phyloP scores from a whole-genome alignment of 371 early-diverging fungal genomes.

The Mucor plumbeus region DNA sequence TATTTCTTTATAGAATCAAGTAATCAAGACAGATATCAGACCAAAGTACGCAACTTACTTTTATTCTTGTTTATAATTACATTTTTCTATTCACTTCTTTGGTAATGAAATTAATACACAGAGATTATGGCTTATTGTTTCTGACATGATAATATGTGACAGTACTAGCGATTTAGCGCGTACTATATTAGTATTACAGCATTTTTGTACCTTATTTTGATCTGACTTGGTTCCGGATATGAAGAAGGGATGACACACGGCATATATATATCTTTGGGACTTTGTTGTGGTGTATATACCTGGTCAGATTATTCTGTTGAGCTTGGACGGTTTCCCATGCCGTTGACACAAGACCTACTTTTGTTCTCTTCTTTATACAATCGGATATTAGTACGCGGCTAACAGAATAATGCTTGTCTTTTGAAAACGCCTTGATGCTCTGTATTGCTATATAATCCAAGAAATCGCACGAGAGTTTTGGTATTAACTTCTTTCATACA shows the following conservation, averaged over 20 bases:
- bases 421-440: conserved; percentile 21
- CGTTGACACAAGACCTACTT: conserved; percentile 16
- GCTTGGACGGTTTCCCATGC: conserved; percentile 25
- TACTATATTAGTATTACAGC: not conserved
- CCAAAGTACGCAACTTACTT: not conserved
- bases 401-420: conserved; percentile 22
- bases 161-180: not conserved
- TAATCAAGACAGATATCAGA: conserved; percentile 1
- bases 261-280: conserved; percentile 9
- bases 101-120: not conserved
- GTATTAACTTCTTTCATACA: conserved; percentile 12
- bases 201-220: conserved; percentile 9
- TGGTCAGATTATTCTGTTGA: conserved; percentile 26
- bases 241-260: conserved; percentile 22
- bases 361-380: conserved; percentile 25
- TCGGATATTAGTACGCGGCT: conserved; percentile 20
- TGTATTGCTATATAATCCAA: conserved; percentile 21
- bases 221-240: conserved; percentile 23
- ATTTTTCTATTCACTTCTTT: not conserved
- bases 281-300: too few species aligned
- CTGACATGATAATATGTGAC: not conserved
- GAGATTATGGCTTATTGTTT: conserved; percentile 1
- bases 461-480: conserved; percentile 10
- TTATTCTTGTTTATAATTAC: not conserved
- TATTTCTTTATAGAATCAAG: conserved; percentile 4